A percentile compares a stretch with the other conserved stretches of the same genome.
phyloP scores from a whole-genome alignment of 768 basidiomycete genomes.

The Calocybe cyanea region DNA sequence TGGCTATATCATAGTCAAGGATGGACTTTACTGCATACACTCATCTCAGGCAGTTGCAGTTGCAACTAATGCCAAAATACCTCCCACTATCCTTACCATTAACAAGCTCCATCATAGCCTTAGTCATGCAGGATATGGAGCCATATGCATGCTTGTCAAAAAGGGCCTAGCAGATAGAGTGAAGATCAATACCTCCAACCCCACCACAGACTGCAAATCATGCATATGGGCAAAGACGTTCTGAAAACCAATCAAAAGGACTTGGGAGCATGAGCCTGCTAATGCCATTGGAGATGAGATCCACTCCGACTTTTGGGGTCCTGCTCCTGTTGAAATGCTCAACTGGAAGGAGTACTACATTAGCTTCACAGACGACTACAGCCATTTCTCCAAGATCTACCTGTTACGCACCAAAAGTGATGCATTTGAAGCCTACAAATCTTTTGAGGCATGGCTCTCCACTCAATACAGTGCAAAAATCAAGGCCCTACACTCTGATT shows the following conservation, averaged over 20 bases:
- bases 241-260: no score
- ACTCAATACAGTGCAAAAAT: slow-evolving; percentile 23
- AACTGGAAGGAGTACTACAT: no score
- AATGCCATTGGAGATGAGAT: no score
- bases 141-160: no score
- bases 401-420: slow-evolving; percentile 2
- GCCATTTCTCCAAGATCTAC: neutral
- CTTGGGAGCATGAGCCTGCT: no score
- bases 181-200: no score
- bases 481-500: slow-evolving; percentile 40
- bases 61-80: slow-evolving; percentile 6
- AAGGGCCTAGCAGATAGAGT: no score
- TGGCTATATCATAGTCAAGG: slow-evolving; percentile 9
- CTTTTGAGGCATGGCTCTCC: slow-evolving; percentile 6
- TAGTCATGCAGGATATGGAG: slow-evolving; percentile 20
- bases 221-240: no score
- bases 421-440: neutral
- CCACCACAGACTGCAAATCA: no score
- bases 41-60: slow-evolving; percentile 8
- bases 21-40: slow-evolving; percentile 18
- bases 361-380: slow-evolving; percentile 8
- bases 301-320: slow-evolving; percentile 5
- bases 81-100: slow-evolving; percentile 13
- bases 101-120: slow-evolving; percentile 22
- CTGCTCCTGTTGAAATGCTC: slow-evolving; percentile 6